phyloP scores from a whole-genome alignment of 192 early-diverging fungal species.

The Coemansia furcata region DNA sequence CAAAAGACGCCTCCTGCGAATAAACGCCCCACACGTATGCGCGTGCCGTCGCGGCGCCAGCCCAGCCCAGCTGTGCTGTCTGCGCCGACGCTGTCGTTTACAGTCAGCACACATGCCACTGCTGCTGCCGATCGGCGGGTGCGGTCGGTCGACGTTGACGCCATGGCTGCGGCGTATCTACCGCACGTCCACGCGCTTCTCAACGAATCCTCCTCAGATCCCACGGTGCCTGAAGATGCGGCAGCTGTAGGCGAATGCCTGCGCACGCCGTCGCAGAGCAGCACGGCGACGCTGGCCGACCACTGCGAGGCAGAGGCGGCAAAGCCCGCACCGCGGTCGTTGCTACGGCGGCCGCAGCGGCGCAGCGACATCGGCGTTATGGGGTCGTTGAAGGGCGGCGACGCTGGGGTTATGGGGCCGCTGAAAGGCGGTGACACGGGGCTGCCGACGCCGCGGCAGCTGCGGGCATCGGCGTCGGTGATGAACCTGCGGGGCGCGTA shows the following conservation, averaged over 20 bases:
- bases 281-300: constrained; percentile 26
- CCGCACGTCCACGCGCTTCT: constrained; percentile 19
- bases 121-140: constrained; percentile 2
- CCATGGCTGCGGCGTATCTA: constrained; percentile 35
- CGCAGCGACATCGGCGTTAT: constrained; percentile 16
- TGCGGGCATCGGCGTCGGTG: constrained; percentile 8
- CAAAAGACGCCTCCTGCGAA: too few relatives aligned
- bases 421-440: not conserved
- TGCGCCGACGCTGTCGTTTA: constrained; percentile 28
- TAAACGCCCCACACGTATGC: constrained; percentile 7
- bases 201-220: not conserved
- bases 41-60: constrained; percentile 7
- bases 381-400: not conserved
- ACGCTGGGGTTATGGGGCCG: not conserved
- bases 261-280: constrained; percentile 27
- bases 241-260: not conserved
- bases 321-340: not conserved
- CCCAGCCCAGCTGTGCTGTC: not conserved
- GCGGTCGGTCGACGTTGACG: constrained; percentile 26
- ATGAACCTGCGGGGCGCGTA: not conserved
- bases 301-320: not conserved
- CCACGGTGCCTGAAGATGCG: not conserved
- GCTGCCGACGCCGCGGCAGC: not conserved
- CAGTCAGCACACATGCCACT: constrained; percentile 11
- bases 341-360: constrained; percentile 2